phyloP scores from a whole-genome alignment of 352 stramenopile genomes.

The Globisporangium cylindrosporum region DNA sequence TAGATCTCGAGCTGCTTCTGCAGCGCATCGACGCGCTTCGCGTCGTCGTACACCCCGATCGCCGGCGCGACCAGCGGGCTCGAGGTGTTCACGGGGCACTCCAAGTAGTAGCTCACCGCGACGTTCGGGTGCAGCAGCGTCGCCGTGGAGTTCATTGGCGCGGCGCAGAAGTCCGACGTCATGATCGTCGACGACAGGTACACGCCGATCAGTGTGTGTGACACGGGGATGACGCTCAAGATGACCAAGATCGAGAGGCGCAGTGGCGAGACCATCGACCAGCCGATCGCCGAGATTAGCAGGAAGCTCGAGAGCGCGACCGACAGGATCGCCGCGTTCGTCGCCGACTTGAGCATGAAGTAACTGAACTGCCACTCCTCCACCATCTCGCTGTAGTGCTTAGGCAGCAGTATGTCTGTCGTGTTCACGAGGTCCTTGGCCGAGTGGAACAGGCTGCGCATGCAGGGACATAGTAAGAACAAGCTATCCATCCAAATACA shows the following conservation, averaged over 20 bases:
- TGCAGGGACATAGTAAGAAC: background rate
- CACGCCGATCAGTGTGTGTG: conserved; percentile 73
- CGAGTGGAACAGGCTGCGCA: conserved; percentile 46
- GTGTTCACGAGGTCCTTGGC: conserved; percentile 52
- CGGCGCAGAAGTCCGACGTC: conserved; percentile 77
- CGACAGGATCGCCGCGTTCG: conserved; percentile 72
- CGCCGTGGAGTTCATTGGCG: conserved; percentile 60
- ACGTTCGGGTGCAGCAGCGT: conserved; percentile 52
- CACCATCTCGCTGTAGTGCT: conserved; percentile 52
- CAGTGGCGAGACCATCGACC: conserved; percentile 73
- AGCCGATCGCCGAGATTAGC: conserved; percentile 77
- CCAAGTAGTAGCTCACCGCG: conserved; percentile 57
- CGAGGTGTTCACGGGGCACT: conserved; percentile 53
- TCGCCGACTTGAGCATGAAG: conserved; percentile 80
- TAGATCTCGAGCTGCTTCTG: conserved; percentile 53
- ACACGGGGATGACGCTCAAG: conserved; percentile 73
- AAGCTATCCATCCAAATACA: background rate
- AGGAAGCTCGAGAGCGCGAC: conserved; percentile 74
- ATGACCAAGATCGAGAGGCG: conserved; percentile 75
- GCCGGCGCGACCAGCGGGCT: conserved; percentile 41
- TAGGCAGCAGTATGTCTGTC: conserved; percentile 48
- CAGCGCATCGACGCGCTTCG: conserved; percentile 26
- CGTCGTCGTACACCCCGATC: conserved; percentile 32
- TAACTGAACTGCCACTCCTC: conserved; percentile 70
- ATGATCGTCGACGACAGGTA: conserved; percentile 80